Evolutionary conservation across 768 basidiomycete genomes (phyloP).

Genomic region (Naganishia vishniacii): DNA sequence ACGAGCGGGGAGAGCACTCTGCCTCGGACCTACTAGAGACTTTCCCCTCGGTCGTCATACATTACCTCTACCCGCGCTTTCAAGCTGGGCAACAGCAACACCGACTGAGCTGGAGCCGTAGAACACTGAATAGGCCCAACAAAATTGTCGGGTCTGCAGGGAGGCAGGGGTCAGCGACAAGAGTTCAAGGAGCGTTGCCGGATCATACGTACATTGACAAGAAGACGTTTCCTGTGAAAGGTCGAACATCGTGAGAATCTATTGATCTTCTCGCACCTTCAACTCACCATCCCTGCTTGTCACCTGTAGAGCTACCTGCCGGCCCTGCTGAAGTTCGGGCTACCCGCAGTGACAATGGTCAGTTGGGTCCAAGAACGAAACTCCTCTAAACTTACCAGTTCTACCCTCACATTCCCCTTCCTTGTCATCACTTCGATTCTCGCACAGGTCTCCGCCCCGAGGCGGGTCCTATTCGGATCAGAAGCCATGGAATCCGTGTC

Average conservation of each 20-base stretch:
- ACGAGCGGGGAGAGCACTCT: not conserved
- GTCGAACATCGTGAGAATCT: too few species aligned
- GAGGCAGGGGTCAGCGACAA: not conserved
- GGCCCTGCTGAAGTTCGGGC: constrained; percentile 17
- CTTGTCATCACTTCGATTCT: constrained; percentile 17
- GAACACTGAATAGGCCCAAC: constrained; percentile 26
- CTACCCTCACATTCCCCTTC: constrained; percentile 23
- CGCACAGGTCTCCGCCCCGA: not conserved
- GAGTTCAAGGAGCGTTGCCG: too few species aligned
- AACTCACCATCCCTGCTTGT: constrained; percentile 23
- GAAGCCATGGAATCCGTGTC: not conserved
- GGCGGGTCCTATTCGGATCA: not conserved
- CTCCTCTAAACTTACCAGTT: constrained; percentile 11
- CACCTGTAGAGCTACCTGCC: constrained; percentile 16
- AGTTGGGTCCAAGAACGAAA: too few species aligned
- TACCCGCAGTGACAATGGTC: not conserved
- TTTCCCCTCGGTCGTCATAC: constrained; percentile 21
- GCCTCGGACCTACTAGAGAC: constrained; percentile 12
- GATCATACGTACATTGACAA: constrained; percentile 17
- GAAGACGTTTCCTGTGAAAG: constrained; percentile 21
- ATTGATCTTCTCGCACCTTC: too few species aligned
- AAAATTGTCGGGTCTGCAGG: constrained; percentile 16
- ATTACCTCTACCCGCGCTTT: constrained; percentile 16
- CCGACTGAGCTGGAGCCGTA: constrained; percentile 19
- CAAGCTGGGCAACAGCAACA: constrained; percentile 19